phyloP scores from a whole-genome alignment of 2,329 filamentous ascomycete genomes.

The Epichloe baconii region DNA sequence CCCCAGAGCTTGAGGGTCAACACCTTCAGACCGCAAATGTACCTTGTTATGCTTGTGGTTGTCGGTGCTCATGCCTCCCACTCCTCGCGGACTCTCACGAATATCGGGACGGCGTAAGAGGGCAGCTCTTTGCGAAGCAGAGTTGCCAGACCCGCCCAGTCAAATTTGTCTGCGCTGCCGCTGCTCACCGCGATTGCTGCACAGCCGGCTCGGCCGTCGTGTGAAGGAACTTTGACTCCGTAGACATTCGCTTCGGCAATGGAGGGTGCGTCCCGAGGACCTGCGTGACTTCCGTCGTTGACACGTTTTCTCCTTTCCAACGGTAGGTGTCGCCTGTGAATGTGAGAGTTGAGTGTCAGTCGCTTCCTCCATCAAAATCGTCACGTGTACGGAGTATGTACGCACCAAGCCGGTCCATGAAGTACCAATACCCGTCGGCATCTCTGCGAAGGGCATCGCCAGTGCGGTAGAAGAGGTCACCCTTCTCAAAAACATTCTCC shows the following conservation, averaged over 20 bases:
- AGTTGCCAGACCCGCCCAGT: constrained; percentile 40
- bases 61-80: constrained; percentile 5
- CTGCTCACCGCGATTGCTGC: constrained; percentile 45
- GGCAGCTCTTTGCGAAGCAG: constrained; percentile 45
- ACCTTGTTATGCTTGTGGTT: constrained; percentile 7
- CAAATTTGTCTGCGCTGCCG: constrained; percentile 33
- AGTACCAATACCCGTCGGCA: constrained; percentile 53
- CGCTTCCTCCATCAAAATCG: not conserved
- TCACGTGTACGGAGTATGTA: not conserved
- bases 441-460: constrained; percentile 54
- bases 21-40: constrained; percentile 3
- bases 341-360: not conserved
- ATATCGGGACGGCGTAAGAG: constrained; percentile 63
- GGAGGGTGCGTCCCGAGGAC: constrained; percentile 43
- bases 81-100: constrained; percentile 2
- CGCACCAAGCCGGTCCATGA: constrained; percentile 36
- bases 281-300: constrained; percentile 53
- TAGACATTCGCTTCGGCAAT: constrained; percentile 58
- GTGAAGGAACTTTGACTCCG: constrained; percentile 49
- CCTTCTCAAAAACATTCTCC: constrained; percentile 36
- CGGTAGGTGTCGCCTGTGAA: constrained; percentile 48
- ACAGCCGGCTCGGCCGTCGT: constrained; percentile 57
- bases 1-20: constrained; percentile 3
- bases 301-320: constrained; percentile 61
- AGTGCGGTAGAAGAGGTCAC: constrained; percentile 55